A percentile compares a stretch with the other conserved stretches of the same genome.
Evolutionary conservation across 352 stramenopile species (phyloP).

Genomic region (Globisporangium perplexum): DNA sequence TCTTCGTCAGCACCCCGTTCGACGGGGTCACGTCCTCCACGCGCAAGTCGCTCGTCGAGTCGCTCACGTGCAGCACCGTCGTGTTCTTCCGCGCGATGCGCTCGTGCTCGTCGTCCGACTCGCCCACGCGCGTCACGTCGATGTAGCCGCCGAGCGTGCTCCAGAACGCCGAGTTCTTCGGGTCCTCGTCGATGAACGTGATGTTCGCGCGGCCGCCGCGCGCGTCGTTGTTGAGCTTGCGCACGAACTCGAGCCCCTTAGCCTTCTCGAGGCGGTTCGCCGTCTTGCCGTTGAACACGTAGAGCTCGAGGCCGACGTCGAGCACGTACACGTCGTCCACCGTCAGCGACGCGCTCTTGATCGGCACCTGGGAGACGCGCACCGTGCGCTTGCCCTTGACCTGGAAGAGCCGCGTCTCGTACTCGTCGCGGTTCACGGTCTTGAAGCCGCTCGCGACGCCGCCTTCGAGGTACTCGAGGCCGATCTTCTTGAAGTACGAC

Average conservation of each 20-base stretch:
- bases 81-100: conserved; percentile 54
- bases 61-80: conserved; percentile 72
- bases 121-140: conserved; percentile 56
- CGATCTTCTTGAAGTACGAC: conserved; percentile 91
- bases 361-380: conserved; percentile 81
- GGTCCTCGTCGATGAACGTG: conserved; percentile 88
- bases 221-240: conserved; percentile 85
- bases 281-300: conserved; percentile 70
- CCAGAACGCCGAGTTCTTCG: conserved; percentile 91
- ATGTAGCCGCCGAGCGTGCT: conserved; percentile 79
- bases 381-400: conserved; percentile 89
- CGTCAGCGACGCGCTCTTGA: conserved; percentile 83
- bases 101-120: conserved; percentile 62
- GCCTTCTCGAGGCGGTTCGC: conserved; percentile 88
- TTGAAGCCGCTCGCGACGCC: conserved; percentile 93
- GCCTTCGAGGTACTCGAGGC: conserved; percentile 90
- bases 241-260: conserved; percentile 87
- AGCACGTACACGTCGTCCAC: conserved; percentile 94
- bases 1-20: conserved; percentile 69
- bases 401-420: conserved; percentile 83
- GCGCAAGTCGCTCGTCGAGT: conserved; percentile 49
- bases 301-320: conserved; percentile 90
- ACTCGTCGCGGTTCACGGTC: conserved; percentile 85
- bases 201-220: conserved; percentile 73
- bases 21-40: conserved; percentile 60